Percentiles rank a stretch among this genome's conserved stretches.
These are phyloP conservation scores for Ogataea pini DNA, from an alignment of 805 yeast genomes.

Conservation along the genomic window DNA sequence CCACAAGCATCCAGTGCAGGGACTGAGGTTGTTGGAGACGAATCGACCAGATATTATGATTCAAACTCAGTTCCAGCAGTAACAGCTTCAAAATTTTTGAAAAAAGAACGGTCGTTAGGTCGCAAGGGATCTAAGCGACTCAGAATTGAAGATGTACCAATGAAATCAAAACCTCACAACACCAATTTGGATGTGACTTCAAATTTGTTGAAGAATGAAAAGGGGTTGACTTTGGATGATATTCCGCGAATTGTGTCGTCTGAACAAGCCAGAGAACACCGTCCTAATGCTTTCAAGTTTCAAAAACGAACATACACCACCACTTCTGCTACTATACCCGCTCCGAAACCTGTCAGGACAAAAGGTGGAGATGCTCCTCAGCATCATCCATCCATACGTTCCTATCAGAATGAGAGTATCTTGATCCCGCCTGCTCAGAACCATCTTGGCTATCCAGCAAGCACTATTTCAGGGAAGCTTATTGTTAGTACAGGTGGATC, in stretches of 20 bases:
- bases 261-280: conserved; percentile 89
- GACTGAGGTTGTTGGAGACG: conserved; percentile 30
- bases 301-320: conserved; percentile 47
- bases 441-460: not conserved
- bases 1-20: conserved; percentile 49
- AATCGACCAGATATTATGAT: not conserved
- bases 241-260: conserved; percentile 96
- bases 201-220: conserved; percentile 73
- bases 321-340: conserved; percentile 39
- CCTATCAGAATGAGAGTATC: not conserved
- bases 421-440: not conserved
- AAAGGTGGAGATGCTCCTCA: conserved; percentile 16
- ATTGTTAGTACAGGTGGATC: not conserved
- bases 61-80: conserved; percentile 8
- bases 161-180: conserved; percentile 24
- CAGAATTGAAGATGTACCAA: conserved; percentile 33
- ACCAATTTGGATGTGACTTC: conserved; percentile 59
- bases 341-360: conserved; percentile 32
- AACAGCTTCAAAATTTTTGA: conserved; percentile 23
- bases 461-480: not conserved
- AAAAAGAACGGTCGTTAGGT: conserved; percentile 26
- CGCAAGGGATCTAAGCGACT: conserved; percentile 33
- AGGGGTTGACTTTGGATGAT: conserved; percentile 88
- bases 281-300: conserved; percentile 90
- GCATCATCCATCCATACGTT: not conserved